These are phyloP conservation scores for Drechslerella coelobrocha DNA, from an alignment of 2,329 filamentous ascomycete genomes.

Conservation along the genomic window DNA sequence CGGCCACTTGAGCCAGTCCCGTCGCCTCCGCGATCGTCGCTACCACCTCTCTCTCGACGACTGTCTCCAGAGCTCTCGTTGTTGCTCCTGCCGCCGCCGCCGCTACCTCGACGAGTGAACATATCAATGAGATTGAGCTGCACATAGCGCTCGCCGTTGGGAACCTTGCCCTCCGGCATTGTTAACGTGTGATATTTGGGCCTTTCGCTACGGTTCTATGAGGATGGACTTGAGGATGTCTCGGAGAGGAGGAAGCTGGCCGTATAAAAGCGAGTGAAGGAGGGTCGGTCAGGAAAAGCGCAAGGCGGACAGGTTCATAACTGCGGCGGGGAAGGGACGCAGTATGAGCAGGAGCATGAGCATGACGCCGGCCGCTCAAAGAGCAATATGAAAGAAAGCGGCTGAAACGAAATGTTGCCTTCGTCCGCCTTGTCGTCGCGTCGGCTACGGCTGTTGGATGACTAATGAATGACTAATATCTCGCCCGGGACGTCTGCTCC, in stretches of 20 bases:
- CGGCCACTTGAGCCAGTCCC: neutral
- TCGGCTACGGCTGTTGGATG: neutral
- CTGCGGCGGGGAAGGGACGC: neutral
- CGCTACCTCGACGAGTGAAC: conserved; percentile 43
- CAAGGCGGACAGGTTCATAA: conserved; percentile 2
- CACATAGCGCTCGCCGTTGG: conserved; percentile 38
- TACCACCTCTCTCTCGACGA: conserved; percentile 49
- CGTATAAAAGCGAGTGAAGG: neutral
- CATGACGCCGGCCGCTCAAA: too few relatives aligned
- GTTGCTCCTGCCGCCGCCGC: conserved; percentile 54
- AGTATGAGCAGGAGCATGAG: neutral
- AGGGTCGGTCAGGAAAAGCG: neutral
- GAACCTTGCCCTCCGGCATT: conserved; percentile 37
- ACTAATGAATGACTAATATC: neutral
- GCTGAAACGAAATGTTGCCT: neutral
- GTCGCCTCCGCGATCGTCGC: conserved; percentile 49
- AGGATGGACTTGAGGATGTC: neutral
- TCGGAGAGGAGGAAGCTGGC: neutral
- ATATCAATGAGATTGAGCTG: conserved; percentile 49
- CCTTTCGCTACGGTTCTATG: neutral
- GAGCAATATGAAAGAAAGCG: too few relatives aligned
- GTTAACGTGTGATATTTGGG: neutral
- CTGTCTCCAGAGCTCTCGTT: conserved; percentile 53
- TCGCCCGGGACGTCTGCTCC: neutral
- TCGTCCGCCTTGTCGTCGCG: neutral